Evolutionary conservation across 2,329 filamentous ascomycete genomes (phyloP).

Genomic region (Aspergillus proliferans): DNA sequence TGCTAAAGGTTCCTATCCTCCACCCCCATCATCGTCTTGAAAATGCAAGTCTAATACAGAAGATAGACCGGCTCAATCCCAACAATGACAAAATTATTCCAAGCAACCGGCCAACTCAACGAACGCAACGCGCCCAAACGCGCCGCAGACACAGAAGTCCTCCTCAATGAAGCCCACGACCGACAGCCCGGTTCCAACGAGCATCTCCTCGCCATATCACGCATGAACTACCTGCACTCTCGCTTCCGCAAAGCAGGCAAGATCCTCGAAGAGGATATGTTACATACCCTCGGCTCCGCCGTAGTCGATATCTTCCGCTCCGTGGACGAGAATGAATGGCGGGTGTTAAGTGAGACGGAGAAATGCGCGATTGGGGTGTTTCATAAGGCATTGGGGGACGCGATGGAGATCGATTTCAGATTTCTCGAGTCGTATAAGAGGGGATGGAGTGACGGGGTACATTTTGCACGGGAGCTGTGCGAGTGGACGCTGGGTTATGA

Average conservation of each 20-base stretch:
- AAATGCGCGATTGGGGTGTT: conserved; percentile 56
- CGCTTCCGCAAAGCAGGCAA: conserved; percentile 48
- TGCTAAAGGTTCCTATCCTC: conserved; percentile 15
- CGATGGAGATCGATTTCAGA: conserved; percentile 52
- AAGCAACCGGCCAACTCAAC: conserved; percentile 40
- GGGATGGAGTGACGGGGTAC: conserved; percentile 21
- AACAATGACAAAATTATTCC: conserved; percentile 41
- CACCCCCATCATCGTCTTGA: background rate
- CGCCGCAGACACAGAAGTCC: conserved; percentile 41
- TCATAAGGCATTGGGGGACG: conserved; percentile 58
- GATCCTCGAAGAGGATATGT: conserved; percentile 52
- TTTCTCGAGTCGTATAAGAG: conserved; percentile 13
- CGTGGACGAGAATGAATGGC: conserved; percentile 60
- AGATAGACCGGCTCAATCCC: conserved; percentile 43
- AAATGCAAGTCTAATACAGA: background rate
- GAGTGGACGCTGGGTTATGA: conserved; percentile 7
- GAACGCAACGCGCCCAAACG: conserved; percentile 40
- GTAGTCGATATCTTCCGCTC: conserved; percentile 56
- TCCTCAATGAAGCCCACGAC: conserved; percentile 38
- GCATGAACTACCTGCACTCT: conserved; percentile 55
- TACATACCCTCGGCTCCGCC: conserved; percentile 56
- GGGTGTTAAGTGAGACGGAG: conserved; percentile 57
- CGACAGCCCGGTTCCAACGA: conserved; percentile 32
- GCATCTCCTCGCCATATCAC: conserved; percentile 44
- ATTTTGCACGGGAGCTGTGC: conserved; percentile 12